Base-by-base conservation (phyloP, 2,329 filamentous ascomycete species). In the Ascochyta clinopodiicola region DNA sequence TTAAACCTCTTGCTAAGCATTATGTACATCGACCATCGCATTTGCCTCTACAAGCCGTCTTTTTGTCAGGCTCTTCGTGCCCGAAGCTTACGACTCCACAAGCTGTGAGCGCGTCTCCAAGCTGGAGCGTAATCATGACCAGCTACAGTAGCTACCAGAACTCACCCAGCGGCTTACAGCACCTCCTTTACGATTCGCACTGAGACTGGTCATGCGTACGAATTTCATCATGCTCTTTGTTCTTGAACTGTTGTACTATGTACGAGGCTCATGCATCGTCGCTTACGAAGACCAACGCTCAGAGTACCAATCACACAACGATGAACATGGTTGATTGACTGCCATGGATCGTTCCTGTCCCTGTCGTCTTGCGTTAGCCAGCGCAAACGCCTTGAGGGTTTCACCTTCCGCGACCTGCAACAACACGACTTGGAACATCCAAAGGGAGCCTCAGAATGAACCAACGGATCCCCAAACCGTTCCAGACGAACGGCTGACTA, bases 361-460 rank as follows among this genome's bases (percentile, higher is more conserved):
- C 48, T 39, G 44, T 29, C 10, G 24, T 27, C 51, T 32, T 29
- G 17, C 42, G 22, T 17, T 42, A 34, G 32, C 37, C 60, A 57
- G 60, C 51, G 60, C 50, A 63, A 65, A 64, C 57, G 55, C 50
- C 50, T 52, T 60, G 51, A 49, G 49, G 40, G 61, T 67, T 64
- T 62, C 56, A 67, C 42, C 39, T 56, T 48, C 22, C 35, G 56
- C 31, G 35, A 59, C 21, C 36, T 51, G 45, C 50, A 54, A 46
- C 47, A 51, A 44, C 35, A 43, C 37, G 25, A 32, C 45, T 40
- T 31, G 31, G 21, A 46, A 27, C 21, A 19, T 44, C 46, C 48
- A 17, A 36, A 19, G 40, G 44, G 44, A 49, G 48, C 50, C 32
- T 36, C 49, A 31, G 21, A 40, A 25, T 31, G 56, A 48, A 48